Percentiles rank a stretch among this genome's conserved stretches.
Evolutionary conservation across 2,329 filamentous ascomycete species (phyloP).

Genomic region (Penicillium sclerotigenum): DNA sequence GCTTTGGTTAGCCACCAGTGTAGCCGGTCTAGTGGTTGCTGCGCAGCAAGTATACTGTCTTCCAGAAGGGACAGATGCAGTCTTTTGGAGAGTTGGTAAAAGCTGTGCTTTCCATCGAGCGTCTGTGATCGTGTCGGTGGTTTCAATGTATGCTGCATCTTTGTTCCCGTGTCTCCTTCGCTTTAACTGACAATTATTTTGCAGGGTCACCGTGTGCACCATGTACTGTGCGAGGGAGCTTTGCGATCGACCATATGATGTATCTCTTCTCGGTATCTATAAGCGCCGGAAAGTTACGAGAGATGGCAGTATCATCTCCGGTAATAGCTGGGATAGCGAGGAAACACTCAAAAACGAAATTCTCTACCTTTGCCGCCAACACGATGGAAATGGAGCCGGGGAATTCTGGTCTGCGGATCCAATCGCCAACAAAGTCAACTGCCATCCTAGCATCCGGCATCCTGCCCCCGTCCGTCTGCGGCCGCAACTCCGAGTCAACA

Average conservation of each 20-base stretch:
- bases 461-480: slow-evolving; percentile 29
- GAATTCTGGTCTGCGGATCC: slow-evolving; percentile 25
- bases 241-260: slow-evolving; percentile 38
- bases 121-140: slow-evolving; percentile 33
- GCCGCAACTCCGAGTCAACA: slow-evolving; percentile 33
- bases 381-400: slow-evolving; percentile 30
- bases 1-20: slow-evolving; percentile 39
- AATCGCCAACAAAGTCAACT: slow-evolving; percentile 27
- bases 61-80: slow-evolving; percentile 21
- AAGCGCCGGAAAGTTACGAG: slow-evolving; percentile 19
- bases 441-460: slow-evolving; percentile 32
- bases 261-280: slow-evolving; percentile 39
- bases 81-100: slow-evolving; percentile 36
- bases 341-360: slow-evolving; percentile 38
- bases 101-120: slow-evolving; percentile 39
- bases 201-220: slow-evolving; percentile 35
- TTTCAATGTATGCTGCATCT: slow-evolving; percentile 33
- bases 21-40: slow-evolving; percentile 37
- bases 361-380: slow-evolving; percentile 37
- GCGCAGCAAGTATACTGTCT: slow-evolving; percentile 37
- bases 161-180: background rate
- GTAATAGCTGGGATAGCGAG: slow-evolving; percentile 37
- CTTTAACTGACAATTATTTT: background rate
- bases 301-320: slow-evolving; percentile 33
- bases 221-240: slow-evolving; percentile 40